A percentile compares a stretch with the other conserved stretches of the same genome.
phyloP scores from a whole-genome alignment of 2,329 filamentous ascomycete genomes.

The Leptographium radiaticola region DNA sequence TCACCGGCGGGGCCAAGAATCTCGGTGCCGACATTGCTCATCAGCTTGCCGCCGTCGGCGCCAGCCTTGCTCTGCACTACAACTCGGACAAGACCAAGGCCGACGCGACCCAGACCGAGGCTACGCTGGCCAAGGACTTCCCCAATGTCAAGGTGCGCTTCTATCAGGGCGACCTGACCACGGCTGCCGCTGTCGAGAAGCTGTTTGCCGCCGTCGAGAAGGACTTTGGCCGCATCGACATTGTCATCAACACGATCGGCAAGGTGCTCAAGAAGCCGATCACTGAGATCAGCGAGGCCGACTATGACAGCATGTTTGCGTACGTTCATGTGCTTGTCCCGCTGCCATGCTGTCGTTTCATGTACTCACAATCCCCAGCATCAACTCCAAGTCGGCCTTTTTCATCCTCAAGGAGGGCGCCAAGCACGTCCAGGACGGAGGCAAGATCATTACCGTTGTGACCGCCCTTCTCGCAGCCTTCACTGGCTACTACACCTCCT shows the following conservation, averaged over 20 bases:
- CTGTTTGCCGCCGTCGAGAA: slow-evolving; percentile 26
- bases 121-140: slow-evolving; percentile 20
- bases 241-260: slow-evolving; percentile 36
- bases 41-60: slow-evolving; percentile 22
- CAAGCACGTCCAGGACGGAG: slow-evolving; percentile 27
- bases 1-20: slow-evolving; percentile 29
- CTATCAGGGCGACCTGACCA: slow-evolving; percentile 30
- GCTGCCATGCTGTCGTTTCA: neutral
- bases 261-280: slow-evolving; percentile 35
- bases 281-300: slow-evolving; percentile 26
- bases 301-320: slow-evolving; percentile 35
- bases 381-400: slow-evolving; percentile 33
- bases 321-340: slow-evolving; percentile 13
- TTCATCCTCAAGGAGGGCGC: slow-evolving; percentile 30
- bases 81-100: slow-evolving; percentile 25
- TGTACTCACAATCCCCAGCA: slow-evolving; percentile 12
- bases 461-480: slow-evolving; percentile 32
- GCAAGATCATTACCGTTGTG: slow-evolving; percentile 32
- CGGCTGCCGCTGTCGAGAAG: slow-evolving; percentile 22
- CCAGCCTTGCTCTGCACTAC: slow-evolving; percentile 20
- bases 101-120: slow-evolving; percentile 21
- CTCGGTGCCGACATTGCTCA: slow-evolving; percentile 25
- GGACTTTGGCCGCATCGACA: slow-evolving; percentile 32
- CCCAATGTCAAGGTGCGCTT: slow-evolving; percentile 22
- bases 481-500: slow-evolving; percentile 30